These are phyloP conservation scores for Colletotrichum sp. DNA, from an alignment of 2,329 filamentous ascomycete genomes.

Conservation along the genomic window DNA sequence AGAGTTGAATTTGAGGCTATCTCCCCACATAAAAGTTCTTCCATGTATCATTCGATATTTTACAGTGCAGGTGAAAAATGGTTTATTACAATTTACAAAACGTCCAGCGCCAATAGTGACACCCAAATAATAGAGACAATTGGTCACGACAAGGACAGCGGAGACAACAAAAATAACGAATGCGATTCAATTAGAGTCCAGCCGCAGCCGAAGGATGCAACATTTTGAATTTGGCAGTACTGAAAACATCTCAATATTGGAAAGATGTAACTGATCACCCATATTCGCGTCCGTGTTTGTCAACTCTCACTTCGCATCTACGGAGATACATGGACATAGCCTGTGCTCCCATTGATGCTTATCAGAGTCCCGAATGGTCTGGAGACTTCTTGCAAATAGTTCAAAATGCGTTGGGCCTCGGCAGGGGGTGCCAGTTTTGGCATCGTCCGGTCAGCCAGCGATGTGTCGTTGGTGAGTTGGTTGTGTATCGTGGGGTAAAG, in stretches of 20 bases:
- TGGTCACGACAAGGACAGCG: background rate
- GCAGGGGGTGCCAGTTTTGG: background rate
- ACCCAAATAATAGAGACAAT: fast-evolving
- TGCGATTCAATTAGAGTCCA: too few relatives aligned
- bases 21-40: background rate
- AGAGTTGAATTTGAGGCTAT: background rate
- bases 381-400: background rate
- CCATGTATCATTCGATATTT: too few relatives aligned
- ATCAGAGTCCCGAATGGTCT: background rate
- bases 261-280: too few relatives aligned
- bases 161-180: fast-evolving
- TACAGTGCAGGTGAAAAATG: background rate
- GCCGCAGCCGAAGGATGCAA: background rate
- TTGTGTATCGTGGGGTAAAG: background rate
- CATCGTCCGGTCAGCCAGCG: background rate
- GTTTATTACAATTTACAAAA: too few relatives aligned
- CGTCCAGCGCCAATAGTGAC: fast-evolving
- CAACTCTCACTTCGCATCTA: background rate
- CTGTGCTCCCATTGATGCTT: fast-evolving
- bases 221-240: fast-evolving
- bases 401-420: background rate
- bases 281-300: fast-evolving
- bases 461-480: background rate
- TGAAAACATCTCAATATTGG: fast-evolving
- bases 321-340: background rate